These are phyloP conservation scores for Sarocladiaceae sp. DNA, from an alignment of 2,329 filamentous ascomycete genomes.

Conservation along the genomic window DNA sequence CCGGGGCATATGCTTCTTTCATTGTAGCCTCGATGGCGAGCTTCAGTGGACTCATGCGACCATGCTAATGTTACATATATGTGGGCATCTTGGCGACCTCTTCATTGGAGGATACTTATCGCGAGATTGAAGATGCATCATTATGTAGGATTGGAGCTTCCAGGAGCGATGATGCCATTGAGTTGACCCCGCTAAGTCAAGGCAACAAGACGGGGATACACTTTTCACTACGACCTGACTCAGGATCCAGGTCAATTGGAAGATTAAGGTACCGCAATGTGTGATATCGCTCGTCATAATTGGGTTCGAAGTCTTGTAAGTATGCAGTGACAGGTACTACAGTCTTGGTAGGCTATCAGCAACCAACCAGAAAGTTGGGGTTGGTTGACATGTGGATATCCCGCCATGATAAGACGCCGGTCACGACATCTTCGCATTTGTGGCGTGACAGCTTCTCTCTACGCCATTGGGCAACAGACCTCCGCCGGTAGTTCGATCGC, in stretches of 20 bases:
- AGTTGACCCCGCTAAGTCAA: background rate
- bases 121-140: background rate
- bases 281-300: background rate
- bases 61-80: background rate
- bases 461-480: background rate
- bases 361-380: background rate
- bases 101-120: background rate
- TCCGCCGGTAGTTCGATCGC: background rate
- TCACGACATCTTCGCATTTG: slow-evolving; percentile 2
- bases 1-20: background rate
- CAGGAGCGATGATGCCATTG: background rate
- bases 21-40: background rate
- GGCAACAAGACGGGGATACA: background rate
- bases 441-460: background rate
- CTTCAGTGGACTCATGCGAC: background rate
- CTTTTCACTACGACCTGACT: background rate
- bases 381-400: background rate
- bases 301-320: background rate
- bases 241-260: background rate
- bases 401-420: background rate
- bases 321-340: background rate
- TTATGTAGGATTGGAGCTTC: background rate
- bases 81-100: background rate
- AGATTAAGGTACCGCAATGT: background rate
- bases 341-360: background rate